Evolutionary conservation across 768 basidiomycete species (phyloP).

Genomic region (Macrolepiota dolichaula): DNA sequence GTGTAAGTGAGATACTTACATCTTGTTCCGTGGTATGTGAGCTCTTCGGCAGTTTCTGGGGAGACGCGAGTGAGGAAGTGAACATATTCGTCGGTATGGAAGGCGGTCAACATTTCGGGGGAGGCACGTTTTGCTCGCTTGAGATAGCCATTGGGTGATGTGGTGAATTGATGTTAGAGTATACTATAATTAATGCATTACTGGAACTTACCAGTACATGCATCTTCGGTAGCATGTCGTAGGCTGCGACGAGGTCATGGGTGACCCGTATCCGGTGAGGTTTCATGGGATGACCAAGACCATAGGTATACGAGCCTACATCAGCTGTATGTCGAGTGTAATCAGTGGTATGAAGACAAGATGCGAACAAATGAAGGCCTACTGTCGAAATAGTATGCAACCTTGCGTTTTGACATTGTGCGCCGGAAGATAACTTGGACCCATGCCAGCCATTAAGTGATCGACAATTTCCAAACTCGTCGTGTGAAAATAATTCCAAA

Average conservation of each 20-base stretch:
- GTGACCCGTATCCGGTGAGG: constrained; percentile 94
- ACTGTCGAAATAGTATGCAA: constrained; percentile 83
- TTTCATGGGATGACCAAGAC: constrained; percentile 92
- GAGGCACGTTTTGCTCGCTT: constrained; percentile 71
- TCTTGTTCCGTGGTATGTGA: constrained; percentile 81
- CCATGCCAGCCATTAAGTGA: not conserved
- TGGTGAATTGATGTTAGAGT: not conserved
- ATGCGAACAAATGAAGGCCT: constrained; percentile 17
- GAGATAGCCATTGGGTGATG: not conserved
- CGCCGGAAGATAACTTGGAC: not conserved
- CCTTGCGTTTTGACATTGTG: constrained; percentile 66
- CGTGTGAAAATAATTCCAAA: not conserved
- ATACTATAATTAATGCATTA: not conserved
- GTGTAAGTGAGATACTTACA: constrained; percentile 49
- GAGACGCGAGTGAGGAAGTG: constrained; percentile 87
- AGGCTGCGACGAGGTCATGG: constrained; percentile 87
- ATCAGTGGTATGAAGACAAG: not conserved
- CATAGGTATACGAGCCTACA: constrained; percentile 74
- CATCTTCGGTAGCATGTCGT: constrained; percentile 94
- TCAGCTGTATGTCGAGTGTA: constrained; percentile 44
- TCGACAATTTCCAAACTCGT: not conserved
- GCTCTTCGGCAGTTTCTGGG: constrained; percentile 84
- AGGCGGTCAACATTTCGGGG: constrained; percentile 80
- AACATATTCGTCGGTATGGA: constrained; percentile 98
- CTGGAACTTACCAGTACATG: constrained; percentile 72